Percentiles rank a stretch among this genome's conserved stretches.
phyloP scores from a whole-genome alignment of 2,329 filamentous ascomycete genomes.

The Knufia petricola region DNA sequence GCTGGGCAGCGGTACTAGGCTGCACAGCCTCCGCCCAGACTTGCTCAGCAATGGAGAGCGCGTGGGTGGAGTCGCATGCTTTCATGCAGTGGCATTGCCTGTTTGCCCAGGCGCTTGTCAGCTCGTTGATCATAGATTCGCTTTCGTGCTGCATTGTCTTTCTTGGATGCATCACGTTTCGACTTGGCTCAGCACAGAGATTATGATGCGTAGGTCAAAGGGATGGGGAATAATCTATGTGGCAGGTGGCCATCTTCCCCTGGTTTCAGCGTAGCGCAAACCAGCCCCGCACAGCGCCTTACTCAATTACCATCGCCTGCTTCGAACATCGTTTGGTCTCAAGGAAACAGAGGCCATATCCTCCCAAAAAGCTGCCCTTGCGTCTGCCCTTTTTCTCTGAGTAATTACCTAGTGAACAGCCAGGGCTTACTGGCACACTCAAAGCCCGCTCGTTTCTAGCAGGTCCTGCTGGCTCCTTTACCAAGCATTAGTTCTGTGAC shows the following conservation, averaged over 20 bases:
- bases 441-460: background rate
- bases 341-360: background rate
- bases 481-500: background rate
- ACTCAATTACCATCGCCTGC: background rate
- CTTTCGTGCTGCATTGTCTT: background rate
- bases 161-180: background rate
- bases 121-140: background rate
- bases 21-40: conserved; percentile 8
- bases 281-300: background rate
- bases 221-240: background rate
- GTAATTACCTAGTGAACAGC: background rate
- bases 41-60: background rate
- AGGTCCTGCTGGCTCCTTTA: background rate
- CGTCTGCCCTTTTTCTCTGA: background rate
- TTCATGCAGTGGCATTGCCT: conserved; percentile 7
- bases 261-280: background rate
- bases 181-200: background rate
- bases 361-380: background rate
- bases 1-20: background rate
- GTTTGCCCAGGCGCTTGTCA: conserved; percentile 1
- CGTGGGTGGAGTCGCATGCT: background rate
- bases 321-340: background rate
- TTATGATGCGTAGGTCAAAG: background rate
- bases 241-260: background rate
- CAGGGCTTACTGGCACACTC: too few species aligned